Evolutionary conservation across 1,139 yeast genomes (phyloP), one percentile per base, ranked within the genome.

Genomic region (Pichia sp.): DNA sequence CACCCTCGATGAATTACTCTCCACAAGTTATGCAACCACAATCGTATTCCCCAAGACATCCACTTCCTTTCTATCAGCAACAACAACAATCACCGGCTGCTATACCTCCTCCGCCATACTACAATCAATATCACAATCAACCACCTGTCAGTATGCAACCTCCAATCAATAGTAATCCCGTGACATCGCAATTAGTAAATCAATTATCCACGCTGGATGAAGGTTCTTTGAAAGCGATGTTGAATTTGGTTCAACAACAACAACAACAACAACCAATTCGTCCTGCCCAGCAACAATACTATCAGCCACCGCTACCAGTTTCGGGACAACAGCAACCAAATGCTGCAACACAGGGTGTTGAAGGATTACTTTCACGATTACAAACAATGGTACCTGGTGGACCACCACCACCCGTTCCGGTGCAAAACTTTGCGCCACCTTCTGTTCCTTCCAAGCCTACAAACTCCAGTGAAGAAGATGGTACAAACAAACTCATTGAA

Each of bases 131-230:
- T 33, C n/a, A n/a, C n/a, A n/a, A n/a, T n/a, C n/a, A n/a, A n/a
- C 43, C 27, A 31, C 23, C 40, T 7, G 10, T 29, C 10, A 33
- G 26, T 26, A 23, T 5, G n/a, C 35, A 5, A 6, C 5, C n/a
- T 33, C n/a, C 35, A 27, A 9, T 2, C 9, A 43, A 36, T 28
- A 38, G 32, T 47, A 6, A 67, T 59, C 39, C 33, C 6, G 26
- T 65, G 53, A 37, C 66, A 58, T 29, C 67, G 51, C 33, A 64
- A 56, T 26, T 64, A 52, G 3, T 68, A 58, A 38, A 62, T 54
- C 32, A 37, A 29, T 31, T 64, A 58, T 37, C 58, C 46, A 29
- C 55, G 48, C 37, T 56, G 47, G 44, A 54, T 41, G 50, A 43
- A 36, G 40, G 43, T 6, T 40, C 50, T 10, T 40, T 50, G 39